Evolutionary conservation across 1,284 basidiomycete species (phyloP), one percentile per base, ranked within the genome.

Genomic region (Microbotryum lychnidis-dioicae): DNA sequence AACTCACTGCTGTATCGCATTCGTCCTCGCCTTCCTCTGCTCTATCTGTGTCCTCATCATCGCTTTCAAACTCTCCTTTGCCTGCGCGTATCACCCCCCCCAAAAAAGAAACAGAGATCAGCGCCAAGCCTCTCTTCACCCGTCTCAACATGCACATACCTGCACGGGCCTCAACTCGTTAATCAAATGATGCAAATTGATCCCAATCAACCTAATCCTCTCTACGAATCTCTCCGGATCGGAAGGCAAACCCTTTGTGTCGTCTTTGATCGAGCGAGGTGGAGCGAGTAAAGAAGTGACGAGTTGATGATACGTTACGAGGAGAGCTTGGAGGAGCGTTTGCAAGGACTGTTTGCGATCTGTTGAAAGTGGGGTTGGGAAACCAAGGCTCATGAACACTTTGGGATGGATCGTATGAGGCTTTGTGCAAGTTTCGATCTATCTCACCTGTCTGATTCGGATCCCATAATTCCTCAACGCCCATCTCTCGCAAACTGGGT

Each of bases 181-280:
- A 23, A 74, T 69, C 20, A 72, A 65, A 58, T 71, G 70, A 48
- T 74, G 71, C 65, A 75, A 72, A 54, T 74, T 75, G 54, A 72
- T 64, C 3, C 62, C 65, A 25, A 70, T 65, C 12, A 72, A 51
- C 16, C 63, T 57, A 27, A 74, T 70, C 61, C 73, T 73, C 33
- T 73, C 70, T 4, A 70, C 67, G 33, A 69, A 57, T 8, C 67
- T 59, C 49, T 71, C 69, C 2, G 67, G 57, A 23, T 64, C 67
- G 6, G 60, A 50, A 1, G 64, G 64, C 1, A 63, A 42, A 1
- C 56, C 47, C 2, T 57, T 61, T 44, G 47, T 60, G 6, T 65
- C 62, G n/a, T 62, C 62, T 42, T 55, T 51, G 50, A 64, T 65
- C 4, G 70, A 70, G 0, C 71, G 71, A 0, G 73, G 71, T 3